Evolutionary conservation across 768 basidiomycete species (phyloP).

Genomic region (Boletus reticuloceps): DNA sequence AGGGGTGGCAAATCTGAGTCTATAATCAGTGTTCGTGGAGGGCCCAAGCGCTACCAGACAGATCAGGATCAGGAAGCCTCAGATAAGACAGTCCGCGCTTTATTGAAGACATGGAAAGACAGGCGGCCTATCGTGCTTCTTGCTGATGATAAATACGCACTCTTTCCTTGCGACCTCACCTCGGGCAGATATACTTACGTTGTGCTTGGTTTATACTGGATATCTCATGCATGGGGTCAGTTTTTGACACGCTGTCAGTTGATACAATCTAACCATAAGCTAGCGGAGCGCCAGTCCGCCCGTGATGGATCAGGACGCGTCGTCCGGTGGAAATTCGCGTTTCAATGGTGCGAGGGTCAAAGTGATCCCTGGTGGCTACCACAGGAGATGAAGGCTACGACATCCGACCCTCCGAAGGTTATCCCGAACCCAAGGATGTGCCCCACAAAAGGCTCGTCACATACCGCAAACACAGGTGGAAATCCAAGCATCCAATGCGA

Average conservation of each 20-base stretch:
- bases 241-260: neutral
- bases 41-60: constrained; percentile 37
- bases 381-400: neutral
- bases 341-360: constrained; percentile 80
- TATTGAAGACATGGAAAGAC: constrained; percentile 56
- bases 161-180: constrained; percentile 69
- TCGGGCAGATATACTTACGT: constrained; percentile 49
- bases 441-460: neutral
- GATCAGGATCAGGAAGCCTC: constrained; percentile 67
- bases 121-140: constrained; percentile 64
- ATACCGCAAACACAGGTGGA: neutral
- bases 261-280: constrained; percentile 12
- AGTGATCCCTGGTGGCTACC: constrained; percentile 52
- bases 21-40: constrained; percentile 38
- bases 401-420: too few species aligned
- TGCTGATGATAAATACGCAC: constrained; percentile 68
- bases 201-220: constrained; percentile 60
- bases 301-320: constrained; percentile 49
- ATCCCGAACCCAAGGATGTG: too few species aligned
- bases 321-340: constrained; percentile 80
- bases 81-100: constrained; percentile 68
- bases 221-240: constrained; percentile 55
- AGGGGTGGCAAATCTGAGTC: constrained; percentile 74
- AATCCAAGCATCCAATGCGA: constrained; percentile 33
- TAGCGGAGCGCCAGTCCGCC: constrained; percentile 60